Evolutionary conservation across 78 protist genomes (phyloP).

Genomic region (Reticulomyxa filosa): DNA sequence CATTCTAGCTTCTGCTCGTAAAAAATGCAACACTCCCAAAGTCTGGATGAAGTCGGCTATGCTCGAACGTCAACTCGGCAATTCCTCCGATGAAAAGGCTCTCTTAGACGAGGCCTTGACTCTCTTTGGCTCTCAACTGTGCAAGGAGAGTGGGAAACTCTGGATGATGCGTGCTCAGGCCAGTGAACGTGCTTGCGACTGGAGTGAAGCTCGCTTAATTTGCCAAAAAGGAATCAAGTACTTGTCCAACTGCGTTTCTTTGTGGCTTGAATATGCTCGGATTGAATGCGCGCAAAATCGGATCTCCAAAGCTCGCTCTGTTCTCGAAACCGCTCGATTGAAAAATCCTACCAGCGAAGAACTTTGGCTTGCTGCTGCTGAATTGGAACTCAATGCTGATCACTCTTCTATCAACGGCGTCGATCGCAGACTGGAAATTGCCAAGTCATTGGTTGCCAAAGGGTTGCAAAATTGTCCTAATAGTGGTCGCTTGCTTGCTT

Average conservation of each 20-base stretch:
- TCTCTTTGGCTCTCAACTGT: slow-evolving; percentile 28
- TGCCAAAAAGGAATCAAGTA: slow-evolving; percentile 3
- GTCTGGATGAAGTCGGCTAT: slow-evolving; percentile 72
- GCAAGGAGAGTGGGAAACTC: too few relatives aligned
- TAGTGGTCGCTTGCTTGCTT: slow-evolving; percentile 68
- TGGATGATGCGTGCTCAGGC: slow-evolving; percentile 65
- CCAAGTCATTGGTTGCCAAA: slow-evolving; percentile 9
- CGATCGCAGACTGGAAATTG: too few relatives aligned
- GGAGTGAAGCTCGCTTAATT: slow-evolving; percentile 30
- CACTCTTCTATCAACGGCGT: too few relatives aligned
- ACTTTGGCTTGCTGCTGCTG: slow-evolving; percentile 52
- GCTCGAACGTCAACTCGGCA: slow-evolving; percentile 47
- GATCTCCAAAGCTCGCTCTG: slow-evolving; percentile 34
- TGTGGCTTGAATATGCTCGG: not conserved
- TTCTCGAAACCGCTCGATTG: slow-evolving; percentile 38
- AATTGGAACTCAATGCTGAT: slow-evolving; percentile 16
- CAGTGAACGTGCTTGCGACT: not conserved
- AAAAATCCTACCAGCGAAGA: slow-evolving; percentile 21
- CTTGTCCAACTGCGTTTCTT: not conserved
- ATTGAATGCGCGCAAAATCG: slow-evolving; percentile 1
- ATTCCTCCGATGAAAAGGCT: slow-evolving; percentile 4
- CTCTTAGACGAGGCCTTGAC: slow-evolving; percentile 15
- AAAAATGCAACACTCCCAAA: slow-evolving; percentile 33
- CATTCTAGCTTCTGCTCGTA: slow-evolving; percentile 40
- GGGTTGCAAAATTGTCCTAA: slow-evolving; percentile 60